These are phyloP conservation scores for Infundibulicybe gibba DNA, from an alignment of 768 basidiomycete species.

Conservation along the genomic window DNA sequence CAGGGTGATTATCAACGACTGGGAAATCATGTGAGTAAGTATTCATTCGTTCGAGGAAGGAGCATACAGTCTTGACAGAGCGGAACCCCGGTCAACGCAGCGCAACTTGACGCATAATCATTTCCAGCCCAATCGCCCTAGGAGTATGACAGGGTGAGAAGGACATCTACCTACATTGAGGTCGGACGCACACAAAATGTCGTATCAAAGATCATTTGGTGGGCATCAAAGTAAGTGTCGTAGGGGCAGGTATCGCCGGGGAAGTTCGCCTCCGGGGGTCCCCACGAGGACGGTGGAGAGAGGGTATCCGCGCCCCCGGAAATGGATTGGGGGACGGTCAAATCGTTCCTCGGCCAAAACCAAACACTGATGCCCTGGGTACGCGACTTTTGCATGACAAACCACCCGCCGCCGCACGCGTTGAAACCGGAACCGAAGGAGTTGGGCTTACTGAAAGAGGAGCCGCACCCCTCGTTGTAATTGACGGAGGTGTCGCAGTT, in stretches of 20 bases:
- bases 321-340: conserved; percentile 39
- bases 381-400: conserved; percentile 41
- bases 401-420: conserved; percentile 54
- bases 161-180: conserved; percentile 1
- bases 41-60: not conserved
- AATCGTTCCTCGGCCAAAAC: conserved; percentile 53
- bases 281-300: conserved; percentile 29
- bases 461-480: conserved; percentile 63
- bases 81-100: conserved; percentile 24
- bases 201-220: conserved; percentile 53
- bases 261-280: conserved; percentile 45
- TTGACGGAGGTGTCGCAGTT: conserved; percentile 48
- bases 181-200: conserved; percentile 52
- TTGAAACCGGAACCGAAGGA: conserved; percentile 52
- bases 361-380: conserved; percentile 50
- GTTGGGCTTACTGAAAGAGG: conserved; percentile 28
- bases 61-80: conserved; percentile 46
- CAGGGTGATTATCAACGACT: conserved; percentile 61
- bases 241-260: conserved; percentile 48
- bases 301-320: conserved; percentile 13
- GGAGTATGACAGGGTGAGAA: not conserved
- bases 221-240: conserved; percentile 44
- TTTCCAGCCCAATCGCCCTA: conserved; percentile 55
- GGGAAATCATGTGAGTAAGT: not conserved
- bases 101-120: conserved; percentile 31